Conservation (phyloP, 768 basidiomycete species). For the Cyclocybe aegerita region DNA sequence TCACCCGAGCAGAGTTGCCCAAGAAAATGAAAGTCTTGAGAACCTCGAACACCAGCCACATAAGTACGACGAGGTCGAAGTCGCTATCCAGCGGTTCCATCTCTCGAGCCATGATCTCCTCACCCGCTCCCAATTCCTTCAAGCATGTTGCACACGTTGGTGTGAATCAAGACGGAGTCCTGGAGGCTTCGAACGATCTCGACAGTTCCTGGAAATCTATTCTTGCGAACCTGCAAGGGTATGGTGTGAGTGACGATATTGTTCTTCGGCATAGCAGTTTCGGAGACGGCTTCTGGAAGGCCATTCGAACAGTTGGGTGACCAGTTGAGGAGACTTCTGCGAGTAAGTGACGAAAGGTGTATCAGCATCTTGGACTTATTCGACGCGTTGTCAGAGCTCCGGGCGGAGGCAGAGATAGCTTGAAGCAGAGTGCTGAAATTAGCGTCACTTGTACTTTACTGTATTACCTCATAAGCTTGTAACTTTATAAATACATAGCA, state of each 20-base stretch:
- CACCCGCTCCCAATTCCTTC: slow-evolving; percentile 60
- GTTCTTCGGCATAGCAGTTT: slow-evolving; percentile 27
- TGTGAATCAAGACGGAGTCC: slow-evolving; percentile 44
- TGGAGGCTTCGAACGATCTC: slow-evolving; percentile 53
- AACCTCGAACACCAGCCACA: slow-evolving; percentile 30
- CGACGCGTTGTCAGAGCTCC: too few species aligned
- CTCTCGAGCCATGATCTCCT: slow-evolving; percentile 50
- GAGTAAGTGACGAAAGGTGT: slow-evolving; percentile 6
- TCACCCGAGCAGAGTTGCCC: slow-evolving; percentile 10
- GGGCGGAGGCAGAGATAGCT: too few species aligned
- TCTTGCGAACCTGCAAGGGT: slow-evolving; percentile 34
- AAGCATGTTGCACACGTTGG: slow-evolving; percentile 69
- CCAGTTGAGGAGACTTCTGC: slow-evolving; percentile 16
- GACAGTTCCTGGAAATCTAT: slow-evolving; percentile 53
- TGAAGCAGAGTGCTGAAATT: background rate
- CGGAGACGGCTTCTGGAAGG: slow-evolving; percentile 31
- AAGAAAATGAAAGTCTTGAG: slow-evolving; percentile 19
- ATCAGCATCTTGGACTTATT: background rate
- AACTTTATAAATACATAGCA: slow-evolving; percentile 9
- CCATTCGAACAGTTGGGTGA: slow-evolving; percentile 16
- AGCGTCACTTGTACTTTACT: slow-evolving; percentile 5
- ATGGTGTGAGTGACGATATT: slow-evolving; percentile 24
- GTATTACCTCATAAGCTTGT: slow-evolving; percentile 2
- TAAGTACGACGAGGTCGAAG: slow-evolving; percentile 31
- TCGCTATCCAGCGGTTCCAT: slow-evolving; percentile 21